Percentiles rank a stretch among this genome's conserved stretches.
Conservation (phyloP, 805 yeast species). For the Yamadazyma laniorum region DNA sequence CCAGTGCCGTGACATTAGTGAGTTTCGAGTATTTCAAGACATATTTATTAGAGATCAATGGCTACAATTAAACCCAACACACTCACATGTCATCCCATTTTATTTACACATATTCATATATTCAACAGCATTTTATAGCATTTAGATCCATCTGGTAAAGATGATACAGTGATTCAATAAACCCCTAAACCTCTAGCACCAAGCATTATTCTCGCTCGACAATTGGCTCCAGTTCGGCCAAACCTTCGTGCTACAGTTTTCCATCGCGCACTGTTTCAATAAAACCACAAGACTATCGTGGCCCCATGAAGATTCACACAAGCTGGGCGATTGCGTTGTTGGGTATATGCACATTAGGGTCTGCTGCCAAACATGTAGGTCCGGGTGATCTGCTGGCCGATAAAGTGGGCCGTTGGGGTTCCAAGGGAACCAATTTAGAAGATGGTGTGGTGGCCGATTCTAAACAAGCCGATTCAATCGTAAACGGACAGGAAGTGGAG, state of each 20-base stretch:
- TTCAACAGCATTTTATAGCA: background rate
- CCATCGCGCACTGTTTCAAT: background rate
- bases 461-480: background rate
- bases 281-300: background rate
- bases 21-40: conserved; percentile 81
- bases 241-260: no score
- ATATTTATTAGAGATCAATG: conserved; percentile 37
- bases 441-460: background rate
- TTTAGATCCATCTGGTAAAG: no score
- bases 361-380: background rate
- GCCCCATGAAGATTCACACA: background rate
- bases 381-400: no score
- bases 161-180: no score
- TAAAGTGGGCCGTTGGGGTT: no score
- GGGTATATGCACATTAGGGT: background rate
- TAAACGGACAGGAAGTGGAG: background rate
- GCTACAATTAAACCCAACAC: conserved; percentile 5
- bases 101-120: no score
- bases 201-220: no score
- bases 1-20: conserved; percentile 91
- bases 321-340: background rate
- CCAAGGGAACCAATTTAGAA: no score
- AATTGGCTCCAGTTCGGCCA: no score
- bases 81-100: no score
- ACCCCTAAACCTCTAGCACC: no score